Evolutionary conservation across 495 filamentous ascomycete genomes (phyloP).

Genomic region (Penicillium simplicissimum): DNA sequence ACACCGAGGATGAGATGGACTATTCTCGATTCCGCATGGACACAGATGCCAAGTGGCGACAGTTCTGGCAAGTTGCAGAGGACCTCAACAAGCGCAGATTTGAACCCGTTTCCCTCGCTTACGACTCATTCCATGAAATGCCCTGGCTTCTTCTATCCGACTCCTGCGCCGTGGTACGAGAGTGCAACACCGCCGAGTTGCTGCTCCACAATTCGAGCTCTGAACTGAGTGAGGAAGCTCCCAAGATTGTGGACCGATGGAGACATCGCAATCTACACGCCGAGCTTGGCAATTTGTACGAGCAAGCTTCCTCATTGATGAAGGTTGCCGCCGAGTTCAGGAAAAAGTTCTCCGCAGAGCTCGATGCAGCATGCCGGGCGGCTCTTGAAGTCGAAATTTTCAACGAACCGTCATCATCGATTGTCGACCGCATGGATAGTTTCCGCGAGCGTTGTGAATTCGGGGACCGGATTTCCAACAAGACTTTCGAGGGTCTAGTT

Average conservation of each 20-base stretch:
- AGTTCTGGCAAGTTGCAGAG: slow-evolving; percentile 79
- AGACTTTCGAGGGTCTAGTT: slow-evolving; percentile 54
- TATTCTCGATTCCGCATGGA: slow-evolving; percentile 68
- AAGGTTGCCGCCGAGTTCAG: slow-evolving; percentile 60
- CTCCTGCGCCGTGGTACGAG: slow-evolving; percentile 71
- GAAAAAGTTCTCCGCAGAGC: slow-evolving; percentile 58
- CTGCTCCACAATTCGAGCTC: slow-evolving; percentile 50
- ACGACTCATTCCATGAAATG: slow-evolving; percentile 67
- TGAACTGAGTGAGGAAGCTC: slow-evolving; percentile 33
- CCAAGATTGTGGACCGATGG: slow-evolving; percentile 46
- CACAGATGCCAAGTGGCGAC: slow-evolving; percentile 81
- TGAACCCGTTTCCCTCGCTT: slow-evolving; percentile 73
- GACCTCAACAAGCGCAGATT: slow-evolving; percentile 85
- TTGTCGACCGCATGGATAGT: slow-evolving; percentile 65
- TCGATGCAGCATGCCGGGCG: slow-evolving; percentile 58
- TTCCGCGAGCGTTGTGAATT: slow-evolving; percentile 75
- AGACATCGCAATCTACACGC: slow-evolving; percentile 42
- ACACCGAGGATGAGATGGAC: slow-evolving; percentile 64
- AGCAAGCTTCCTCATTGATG: slow-evolving; percentile 51
- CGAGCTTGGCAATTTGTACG: slow-evolving; percentile 41
- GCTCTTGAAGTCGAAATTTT: slow-evolving; percentile 69
- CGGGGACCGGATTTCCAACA: slow-evolving; percentile 70
- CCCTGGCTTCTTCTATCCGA: slow-evolving; percentile 84
- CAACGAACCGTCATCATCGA: slow-evolving; percentile 62
- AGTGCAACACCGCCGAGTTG: slow-evolving; percentile 75